Evolutionary conservation across 331 rosid species (phyloP).

Genomic region (Saraca asoca): DNA sequence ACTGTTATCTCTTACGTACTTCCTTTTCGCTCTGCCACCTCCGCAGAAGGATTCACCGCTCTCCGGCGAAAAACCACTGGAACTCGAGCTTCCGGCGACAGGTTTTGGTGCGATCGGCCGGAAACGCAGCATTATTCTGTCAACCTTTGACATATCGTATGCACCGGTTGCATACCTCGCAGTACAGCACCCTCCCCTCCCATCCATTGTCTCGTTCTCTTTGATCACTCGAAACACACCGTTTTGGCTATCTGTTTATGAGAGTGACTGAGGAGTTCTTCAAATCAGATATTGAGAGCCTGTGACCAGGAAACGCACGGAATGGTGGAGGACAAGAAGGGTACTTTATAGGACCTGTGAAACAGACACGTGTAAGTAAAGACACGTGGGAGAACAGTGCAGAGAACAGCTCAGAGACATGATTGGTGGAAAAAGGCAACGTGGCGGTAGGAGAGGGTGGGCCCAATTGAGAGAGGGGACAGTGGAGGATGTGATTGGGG

Average conservation of each 20-base stretch:
- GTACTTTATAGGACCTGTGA: conserved; percentile 37
- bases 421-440: conserved; percentile 55
- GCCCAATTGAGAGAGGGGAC: conserved; percentile 24
- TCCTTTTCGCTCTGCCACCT: conserved; percentile 41
- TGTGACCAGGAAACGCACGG: not conserved
- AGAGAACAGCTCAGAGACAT: conserved; percentile 35
- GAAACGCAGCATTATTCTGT: conserved; percentile 72
- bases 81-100: conserved; percentile 29
- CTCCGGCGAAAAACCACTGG: conserved; percentile 44
- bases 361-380: conserved; percentile 48
- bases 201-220: conserved; percentile 37
- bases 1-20: conserved; percentile 30
- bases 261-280: not conserved
- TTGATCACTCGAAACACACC: not conserved
- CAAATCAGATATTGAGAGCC: not conserved
- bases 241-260: not conserved
- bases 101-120: conserved; percentile 93
- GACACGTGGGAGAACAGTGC: conserved; percentile 44
- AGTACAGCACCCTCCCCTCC: conserved; percentile 54
- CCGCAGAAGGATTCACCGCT: conserved; percentile 21
- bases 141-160: conserved; percentile 36
- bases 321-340: not conserved
- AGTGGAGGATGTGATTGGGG: conserved; percentile 27
- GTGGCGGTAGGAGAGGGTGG: conserved; percentile 41
- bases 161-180: conserved; percentile 42